Evolutionary conservation across 345 rosid species (phyloP), one percentile per base, ranked within the genome.

Genomic region (Gossypium australe): DNA sequence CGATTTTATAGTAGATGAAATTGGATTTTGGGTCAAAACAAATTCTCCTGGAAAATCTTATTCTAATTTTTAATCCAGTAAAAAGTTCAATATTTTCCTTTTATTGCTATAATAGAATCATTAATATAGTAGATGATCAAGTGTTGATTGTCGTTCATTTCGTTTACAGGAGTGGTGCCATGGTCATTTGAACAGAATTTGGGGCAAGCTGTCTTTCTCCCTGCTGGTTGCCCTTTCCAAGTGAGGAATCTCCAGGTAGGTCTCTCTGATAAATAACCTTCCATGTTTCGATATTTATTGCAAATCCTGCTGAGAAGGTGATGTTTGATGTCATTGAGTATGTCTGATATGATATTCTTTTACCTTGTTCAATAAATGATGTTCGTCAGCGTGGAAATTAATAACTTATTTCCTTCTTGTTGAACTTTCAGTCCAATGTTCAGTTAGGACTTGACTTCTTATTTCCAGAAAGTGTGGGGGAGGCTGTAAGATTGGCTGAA

Each of bases 151-250:
- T 24, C 1, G 22, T 67, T 76, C 60, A 34, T 68, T 61, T 65
- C 71, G 7, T 57, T 81, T 67, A 76, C 85, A 95, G 99, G 98
- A 77, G 88, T 95, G 51, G 98, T 90, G 86, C 98, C 97, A 55
- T 95, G 97, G 97, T 85, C 97, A 20, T 86, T 90, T 83, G 88
- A 90, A 62, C 99, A 95, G 76, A 78, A 73, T 84, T 77, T 80
- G 63, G 98, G 99, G 78, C 80, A 95, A 79, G 97, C 99, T 64
- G 81, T 95, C 63, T 95, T 95, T 82, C 61, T 95, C 62, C 99
- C 99, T 38, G 93, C 99, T 76, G 97, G 99, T 66, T 93, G 98
- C 81, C 98, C 97, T 51, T 95, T 87, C 80, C 99, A 95, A 80
- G 74, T 82, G 78, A 90, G 86, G 78, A 90, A 90, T 80, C 88